phyloP scores from a whole-genome alignment of 192 early-diverging fungal genomes.

The Coemansia reversa region DNA sequence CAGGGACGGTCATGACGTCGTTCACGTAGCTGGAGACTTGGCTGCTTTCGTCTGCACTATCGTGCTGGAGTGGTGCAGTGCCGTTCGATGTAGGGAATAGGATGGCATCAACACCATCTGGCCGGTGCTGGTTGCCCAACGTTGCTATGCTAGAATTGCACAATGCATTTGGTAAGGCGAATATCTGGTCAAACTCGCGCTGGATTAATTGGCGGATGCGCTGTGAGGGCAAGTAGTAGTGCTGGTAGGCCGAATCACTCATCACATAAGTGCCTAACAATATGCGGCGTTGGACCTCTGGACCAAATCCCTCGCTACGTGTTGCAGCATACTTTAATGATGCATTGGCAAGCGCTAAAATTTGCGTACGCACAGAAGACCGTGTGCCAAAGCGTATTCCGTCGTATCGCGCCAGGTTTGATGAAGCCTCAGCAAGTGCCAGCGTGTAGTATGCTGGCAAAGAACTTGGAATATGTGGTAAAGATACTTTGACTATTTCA shows the following conservation, averaged over 20 bases:
- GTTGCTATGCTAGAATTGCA: conserved; percentile 16
- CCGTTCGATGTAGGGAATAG: conserved; percentile 77
- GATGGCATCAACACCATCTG: conserved; percentile 64
- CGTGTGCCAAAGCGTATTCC: conserved; percentile 79
- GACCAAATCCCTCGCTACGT: conserved; percentile 71
- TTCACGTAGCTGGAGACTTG: conserved; percentile 67
- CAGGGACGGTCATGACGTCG: conserved; percentile 89
- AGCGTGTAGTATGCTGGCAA: conserved; percentile 87
- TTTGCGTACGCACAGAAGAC: not conserved
- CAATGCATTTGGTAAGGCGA: conserved; percentile 62
- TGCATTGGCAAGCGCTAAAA: conserved; percentile 11
- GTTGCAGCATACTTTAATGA: conserved; percentile 59
- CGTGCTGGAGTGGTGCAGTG: conserved; percentile 59
- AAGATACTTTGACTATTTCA: conserved; percentile 64
- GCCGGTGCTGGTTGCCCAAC: not conserved
- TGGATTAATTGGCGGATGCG: conserved; percentile 76
- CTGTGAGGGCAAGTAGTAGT: conserved; percentile 80
- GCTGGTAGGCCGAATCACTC: conserved; percentile 63
- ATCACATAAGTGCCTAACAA: conserved; percentile 86
- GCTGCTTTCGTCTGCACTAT: not conserved
- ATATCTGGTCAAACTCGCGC: conserved; percentile 74
- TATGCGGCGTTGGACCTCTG: conserved; percentile 79
- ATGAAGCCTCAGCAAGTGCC: conserved; percentile 86
- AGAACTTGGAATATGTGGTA: conserved; percentile 68
- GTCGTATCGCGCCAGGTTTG: conserved; percentile 86